phyloP scores from a whole-genome alignment of 2,329 filamentous ascomycete genomes.

The Aureobasidium sp. region DNA sequence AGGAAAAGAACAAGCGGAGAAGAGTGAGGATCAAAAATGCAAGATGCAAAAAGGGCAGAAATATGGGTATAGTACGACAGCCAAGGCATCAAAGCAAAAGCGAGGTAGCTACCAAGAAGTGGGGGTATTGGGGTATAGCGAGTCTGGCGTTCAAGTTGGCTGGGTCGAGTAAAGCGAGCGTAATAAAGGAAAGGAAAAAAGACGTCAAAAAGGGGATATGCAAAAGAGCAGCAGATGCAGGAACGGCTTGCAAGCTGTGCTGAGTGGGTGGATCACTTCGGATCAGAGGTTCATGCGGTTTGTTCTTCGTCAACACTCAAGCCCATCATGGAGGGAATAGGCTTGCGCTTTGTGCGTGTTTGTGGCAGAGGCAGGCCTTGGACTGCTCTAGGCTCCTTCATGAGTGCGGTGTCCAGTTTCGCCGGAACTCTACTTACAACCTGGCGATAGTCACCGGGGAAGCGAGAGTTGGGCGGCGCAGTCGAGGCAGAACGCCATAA shows the following conservation, averaged over 20 bases:
- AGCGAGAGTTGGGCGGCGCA: conserved; percentile 47
- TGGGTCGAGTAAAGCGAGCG: not conserved
- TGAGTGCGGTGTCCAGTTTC: conserved; percentile 75
- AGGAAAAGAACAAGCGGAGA: too few species aligned
- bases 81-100: conserved; percentile 5
- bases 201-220: not conserved
- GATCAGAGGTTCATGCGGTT: not conserved
- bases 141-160: conserved; percentile 9
- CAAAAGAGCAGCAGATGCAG: not conserved
- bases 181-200: not conserved
- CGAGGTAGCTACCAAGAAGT: not conserved
- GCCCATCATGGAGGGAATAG: conserved; percentile 38
- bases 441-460: conserved; percentile 48
- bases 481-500: conserved; percentile 65
- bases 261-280: not conserved
- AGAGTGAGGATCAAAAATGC: not conserved
- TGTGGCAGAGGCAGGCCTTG: conserved; percentile 68
- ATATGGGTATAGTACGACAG: conserved; percentile 4
- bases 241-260: not conserved
- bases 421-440: conserved; percentile 60
- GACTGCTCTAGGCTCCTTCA: conserved; percentile 87
- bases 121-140: conserved; percentile 3
- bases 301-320: conserved; percentile 15
- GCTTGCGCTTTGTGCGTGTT: conserved; percentile 43
- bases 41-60: not conserved